phyloP scores from a whole-genome alignment of 1,284 basidiomycete genomes.

The Boletus albobrunnescens region DNA sequence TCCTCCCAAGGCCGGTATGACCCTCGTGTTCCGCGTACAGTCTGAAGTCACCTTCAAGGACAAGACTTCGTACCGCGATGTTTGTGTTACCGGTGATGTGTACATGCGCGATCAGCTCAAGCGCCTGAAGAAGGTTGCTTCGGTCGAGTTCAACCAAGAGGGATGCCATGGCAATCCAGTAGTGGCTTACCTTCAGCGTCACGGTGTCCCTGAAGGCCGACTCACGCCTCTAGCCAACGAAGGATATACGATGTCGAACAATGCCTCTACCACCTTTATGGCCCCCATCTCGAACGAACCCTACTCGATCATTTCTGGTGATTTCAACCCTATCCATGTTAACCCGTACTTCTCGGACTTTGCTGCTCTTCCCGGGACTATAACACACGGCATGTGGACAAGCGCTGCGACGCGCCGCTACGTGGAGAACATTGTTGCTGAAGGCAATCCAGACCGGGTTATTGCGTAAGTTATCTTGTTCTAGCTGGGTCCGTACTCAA shows the following conservation, averaged over 20 bases:
- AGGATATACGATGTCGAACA: conserved; percentile 76
- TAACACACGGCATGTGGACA: conserved; percentile 97
- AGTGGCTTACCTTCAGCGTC: conserved; percentile 87
- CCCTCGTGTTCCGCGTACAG: conserved; percentile 85
- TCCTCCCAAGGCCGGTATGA: conserved; percentile 76
- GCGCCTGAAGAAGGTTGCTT: conserved; percentile 82
- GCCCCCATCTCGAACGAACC: conserved; percentile 89
- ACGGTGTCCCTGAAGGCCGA: conserved; percentile 77
- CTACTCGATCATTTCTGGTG: conserved; percentile 93
- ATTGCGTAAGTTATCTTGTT: conserved; percentile 55
- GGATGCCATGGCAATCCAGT: conserved; percentile 92
- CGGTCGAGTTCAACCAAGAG: conserved; percentile 82
- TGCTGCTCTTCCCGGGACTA: conserved; percentile 91
- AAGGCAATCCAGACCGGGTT: conserved; percentile 89
- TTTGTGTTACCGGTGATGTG: conserved; percentile 81
- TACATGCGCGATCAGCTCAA: conserved; percentile 86
- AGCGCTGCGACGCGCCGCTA: conserved; percentile 92
- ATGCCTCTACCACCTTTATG: conserved; percentile 59
- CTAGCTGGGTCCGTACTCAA: conserved; percentile 7
- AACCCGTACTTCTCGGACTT: conserved; percentile 98
- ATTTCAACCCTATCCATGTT: conserved; percentile 97
- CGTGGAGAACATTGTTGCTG: conserved; percentile 91
- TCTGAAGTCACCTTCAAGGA: conserved; percentile 90
- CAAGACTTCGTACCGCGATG: conserved; percentile 79
- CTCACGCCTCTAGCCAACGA: conserved; percentile 77